Evolutionary conservation across 1,139 yeast genomes (phyloP), one percentile per base, ranked within the genome.

Genomic region (Geotrichum histeridarum): DNA sequence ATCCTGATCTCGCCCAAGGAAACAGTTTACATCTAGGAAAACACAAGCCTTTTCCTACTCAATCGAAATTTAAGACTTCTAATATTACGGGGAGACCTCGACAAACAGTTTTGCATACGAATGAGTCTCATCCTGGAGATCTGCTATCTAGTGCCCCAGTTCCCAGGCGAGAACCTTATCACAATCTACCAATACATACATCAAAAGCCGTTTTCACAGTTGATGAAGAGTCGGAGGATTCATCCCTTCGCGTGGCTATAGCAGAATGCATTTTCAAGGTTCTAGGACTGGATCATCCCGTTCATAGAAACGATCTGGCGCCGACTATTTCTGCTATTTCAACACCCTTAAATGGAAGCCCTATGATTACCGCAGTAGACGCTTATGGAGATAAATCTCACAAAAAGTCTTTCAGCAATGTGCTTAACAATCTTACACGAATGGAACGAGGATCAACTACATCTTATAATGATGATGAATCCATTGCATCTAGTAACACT

Each of bases 91-190:
- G 14, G 42, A 67, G 67, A 14, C 83, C 91, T 1, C 74, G 88
- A 55, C 86, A 86, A 61, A 89, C 86, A 22, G 76, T 80, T 4
- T 70, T 87, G 39, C 82, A 80, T 50, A 80, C 90, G 0, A 73
- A 84, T 48, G 75, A 75, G 18, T 77, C 80, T 33, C 85, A 86
- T 57, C 96, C 96, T 0, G 96, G 96, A 33, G 96, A 89, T 67
- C 74, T 89, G 54, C 71, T 89, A 14, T 86, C 95, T 0, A 86
- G 86, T 53, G 96, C 86, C 0, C 94, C 96, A 0, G 70, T 88
- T 3, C 80, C 90, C 0, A 74, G 91, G 59, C 47, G 55, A 12
- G 59, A 56, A 2, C 50, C 12, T 5, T 36, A 45, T 35, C 41
- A 35, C 8, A 30, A 45, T 48, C 14, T 44, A 35, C 27, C 49